Evolutionary conservation across 1,139 yeast genomes (phyloP), one percentile per base, ranked within the genome.

Genomic region (Kodamaea derodonti): DNA sequence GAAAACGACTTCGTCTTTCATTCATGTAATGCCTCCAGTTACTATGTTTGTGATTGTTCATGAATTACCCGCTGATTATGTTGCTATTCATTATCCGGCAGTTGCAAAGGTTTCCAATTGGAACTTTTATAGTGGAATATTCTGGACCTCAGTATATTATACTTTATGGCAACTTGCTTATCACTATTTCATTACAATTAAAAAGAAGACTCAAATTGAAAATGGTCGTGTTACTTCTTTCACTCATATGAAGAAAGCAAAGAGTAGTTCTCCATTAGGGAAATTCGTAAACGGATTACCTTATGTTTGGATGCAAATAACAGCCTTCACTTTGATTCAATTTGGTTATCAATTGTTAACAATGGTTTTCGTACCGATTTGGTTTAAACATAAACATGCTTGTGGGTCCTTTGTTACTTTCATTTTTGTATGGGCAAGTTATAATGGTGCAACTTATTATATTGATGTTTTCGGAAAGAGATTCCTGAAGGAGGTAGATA

Each of bases 381-480:
- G 95, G 85, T 86, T 85, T 58, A 68, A 72, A 30, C 74, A 79
- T 55, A 81, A 81, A 48, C 64, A 67, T 37, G 74, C 84, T 1
- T 86, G 95, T 28, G 78, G 83, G 0, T 49, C 70, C 1, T 90
- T 88, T 54, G 73, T 92, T 41, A 59, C 78, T 3, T 69, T 74
- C 36, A 86, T 92, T 18, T 87, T 88, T 49, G 59, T 80, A 24
- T 75, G 80, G 62, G 95, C 97, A 2, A 72, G 88, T 32, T 86
- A 84, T 57, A 90, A 92, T 48, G 98, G 98, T 23, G 97, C 97
- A 2, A 86, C 95, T 1, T 92, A 86, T 54, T 92, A 92, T 54
- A 73, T 92, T 39, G 97, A 92, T 52, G 83, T 84, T 29, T 92
- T 90, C 60, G 97, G 95, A 39, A 84, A 82, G 53, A 72, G 87